These are phyloP conservation scores for Cochlearia excelsa DNA, from an alignment of 345 rosid genomes.

Conservation along the genomic window DNA sequence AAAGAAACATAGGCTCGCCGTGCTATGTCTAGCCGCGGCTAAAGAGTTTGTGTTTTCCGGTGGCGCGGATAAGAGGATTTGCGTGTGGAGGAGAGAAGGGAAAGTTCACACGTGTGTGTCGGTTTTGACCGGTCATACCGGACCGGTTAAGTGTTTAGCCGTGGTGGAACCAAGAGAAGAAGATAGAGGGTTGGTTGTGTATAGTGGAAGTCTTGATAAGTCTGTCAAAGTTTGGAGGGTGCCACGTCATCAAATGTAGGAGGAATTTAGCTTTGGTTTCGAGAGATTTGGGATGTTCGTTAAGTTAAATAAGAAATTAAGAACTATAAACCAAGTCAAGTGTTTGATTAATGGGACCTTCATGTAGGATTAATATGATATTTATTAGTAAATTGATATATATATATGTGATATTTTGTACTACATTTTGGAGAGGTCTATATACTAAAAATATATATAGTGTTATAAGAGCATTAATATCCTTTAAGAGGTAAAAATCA, in stretches of 20 bases:
- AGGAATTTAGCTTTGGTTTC: neutral
- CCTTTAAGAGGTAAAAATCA: no score
- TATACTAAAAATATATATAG: no score
- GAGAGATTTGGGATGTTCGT: constrained; percentile 9
- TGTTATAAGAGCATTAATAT: no score
- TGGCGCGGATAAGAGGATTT: constrained; percentile 87
- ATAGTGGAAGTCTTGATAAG: constrained; percentile 91
- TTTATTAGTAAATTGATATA: neutral
- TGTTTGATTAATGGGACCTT: constrained; percentile 1
- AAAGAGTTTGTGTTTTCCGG: constrained; percentile 70
- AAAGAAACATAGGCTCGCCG: constrained; percentile 53
- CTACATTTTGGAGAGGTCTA: neutral
- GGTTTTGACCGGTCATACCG: constrained; percentile 80
- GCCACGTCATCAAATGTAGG: constrained; percentile 29
- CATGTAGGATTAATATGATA: constrained; percentile 3
- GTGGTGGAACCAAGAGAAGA: constrained; percentile 42
- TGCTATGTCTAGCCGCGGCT: constrained; percentile 52
- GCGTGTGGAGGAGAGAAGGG: constrained; percentile 74
- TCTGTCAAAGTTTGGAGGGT: constrained; percentile 97
- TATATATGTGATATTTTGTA: neutral
- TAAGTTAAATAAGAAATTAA: constrained; percentile 1
- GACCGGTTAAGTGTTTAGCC: constrained; percentile 89
- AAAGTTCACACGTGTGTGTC: constrained; percentile 62
- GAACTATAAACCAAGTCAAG: constrained; percentile 19
- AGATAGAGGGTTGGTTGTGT: constrained; percentile 59